A percentile compares a stretch with the other conserved stretches of the same genome.
Conservation (phyloP, 441 rosid genomes). For the Pelargonium fulgidum region DNA sequence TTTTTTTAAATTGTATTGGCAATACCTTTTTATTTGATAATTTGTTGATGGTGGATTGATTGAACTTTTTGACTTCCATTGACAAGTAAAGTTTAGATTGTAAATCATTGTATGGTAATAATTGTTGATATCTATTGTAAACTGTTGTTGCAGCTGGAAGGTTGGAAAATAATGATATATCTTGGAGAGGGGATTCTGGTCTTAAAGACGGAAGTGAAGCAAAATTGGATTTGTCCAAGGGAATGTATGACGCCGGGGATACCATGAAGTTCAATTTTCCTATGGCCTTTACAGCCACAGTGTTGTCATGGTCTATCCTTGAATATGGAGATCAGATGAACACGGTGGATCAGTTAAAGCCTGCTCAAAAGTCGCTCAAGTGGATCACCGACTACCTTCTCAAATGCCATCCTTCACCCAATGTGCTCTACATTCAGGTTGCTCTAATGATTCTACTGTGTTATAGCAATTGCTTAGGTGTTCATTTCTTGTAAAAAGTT, state of each 20-base stretch:
- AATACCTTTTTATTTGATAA: not conserved
- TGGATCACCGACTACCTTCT: slow-evolving; percentile 77
- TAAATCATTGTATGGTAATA: not conserved
- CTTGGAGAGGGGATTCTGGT: slow-evolving; percentile 74
- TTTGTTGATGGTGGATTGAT: not conserved
- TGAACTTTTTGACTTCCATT: slow-evolving; percentile 2
- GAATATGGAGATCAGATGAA: slow-evolving; percentile 69
- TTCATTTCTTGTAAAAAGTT: too few species aligned
- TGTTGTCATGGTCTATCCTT: slow-evolving; percentile 58
- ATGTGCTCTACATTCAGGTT: slow-evolving; percentile 68
- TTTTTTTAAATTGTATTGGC: not conserved
- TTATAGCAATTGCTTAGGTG: too few species aligned
- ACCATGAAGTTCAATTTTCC: slow-evolving; percentile 67
- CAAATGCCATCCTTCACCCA: slow-evolving; percentile 43
- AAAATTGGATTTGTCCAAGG: slow-evolving; percentile 50
- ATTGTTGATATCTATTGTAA: not conserved
- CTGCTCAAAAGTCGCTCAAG: slow-evolving; percentile 54
- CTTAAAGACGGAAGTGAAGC: slow-evolving; percentile 54
- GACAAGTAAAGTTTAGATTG: not conserved
- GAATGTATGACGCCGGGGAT: slow-evolving; percentile 81
- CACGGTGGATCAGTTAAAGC: slow-evolving; percentile 44
- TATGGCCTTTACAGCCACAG: slow-evolving; percentile 62
- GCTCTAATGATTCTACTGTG: slow-evolving; percentile 17
- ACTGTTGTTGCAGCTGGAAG: slow-evolving; percentile 44
- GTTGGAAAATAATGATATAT: slow-evolving; percentile 40